Base-by-base conservation (phyloP, 2,329 filamentous ascomycete genomes). In the Fusarium anguioides region DNA sequence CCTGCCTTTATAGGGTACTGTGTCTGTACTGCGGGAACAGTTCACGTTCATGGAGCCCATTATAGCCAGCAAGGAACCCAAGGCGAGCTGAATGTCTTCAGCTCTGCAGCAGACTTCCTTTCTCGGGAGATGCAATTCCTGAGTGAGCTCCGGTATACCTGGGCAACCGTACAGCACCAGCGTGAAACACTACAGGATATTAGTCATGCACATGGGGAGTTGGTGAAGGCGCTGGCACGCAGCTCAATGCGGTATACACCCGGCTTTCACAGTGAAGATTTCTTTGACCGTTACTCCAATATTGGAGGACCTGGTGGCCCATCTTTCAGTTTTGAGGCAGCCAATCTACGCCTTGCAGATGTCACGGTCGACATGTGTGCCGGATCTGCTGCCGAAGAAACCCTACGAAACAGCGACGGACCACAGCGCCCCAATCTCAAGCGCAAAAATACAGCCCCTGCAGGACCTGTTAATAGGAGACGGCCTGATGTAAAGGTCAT, bases 1-100 rank as follows among this genome's bases (percentile, higher is more conserved):
- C 92, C 93, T 1, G 89, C 90, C 0, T 94, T 96, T 74, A 90
- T 96, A 4, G 92, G 92, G 8, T 96, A 95, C 76, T 96, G 93
- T 74, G 88, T 97, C 45, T 93, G 89, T 77, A 95, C 92, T 4
- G 93, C 93, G 4, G 93, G 91, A 6, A 96, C 93, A 0, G 93
- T 97, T 2, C 93, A 97, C 74, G 89, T 96, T 11, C 93, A 97
- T 73, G 93, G 93, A 14, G 88, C 91, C 8, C 90, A 96, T 73
- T 97, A 97, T 76, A 87, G 86, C 66, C 86, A 84, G 69, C 79
- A 79, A 35, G 78, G 79, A 12, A 77, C 70, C 42, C 78, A 75
- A 31, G 87, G 75, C 68, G 87, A 79, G 78, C 88, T 81, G 83
- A 88, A 86, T 81, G 72, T 94, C 81, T 84, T 92, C 82, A 72